Evolutionary conservation across 179 eudicot species (phyloP).

Genomic region (Heliamphora pulchella): DNA sequence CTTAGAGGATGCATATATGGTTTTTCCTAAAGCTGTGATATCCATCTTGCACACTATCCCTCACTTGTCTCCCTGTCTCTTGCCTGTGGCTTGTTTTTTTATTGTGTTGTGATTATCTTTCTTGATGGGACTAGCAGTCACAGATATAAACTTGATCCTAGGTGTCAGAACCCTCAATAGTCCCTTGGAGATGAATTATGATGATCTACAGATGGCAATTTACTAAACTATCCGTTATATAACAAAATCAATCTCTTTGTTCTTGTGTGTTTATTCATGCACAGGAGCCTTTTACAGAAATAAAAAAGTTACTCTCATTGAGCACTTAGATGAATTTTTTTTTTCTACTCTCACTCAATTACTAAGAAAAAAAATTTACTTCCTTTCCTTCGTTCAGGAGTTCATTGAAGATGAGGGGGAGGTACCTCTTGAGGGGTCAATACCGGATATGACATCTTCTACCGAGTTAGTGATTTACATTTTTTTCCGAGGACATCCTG

Average conservation of each 20-base stretch:
- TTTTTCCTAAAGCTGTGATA: not conserved
- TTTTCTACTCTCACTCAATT: no score
- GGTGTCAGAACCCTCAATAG: not conserved
- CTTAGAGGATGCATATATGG: not conserved
- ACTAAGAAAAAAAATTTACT: not conserved
- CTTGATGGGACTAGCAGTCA: slow-evolving; percentile 1
- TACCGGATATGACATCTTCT: slow-evolving; percentile 98
- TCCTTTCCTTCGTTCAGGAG: slow-evolving; percentile 43
- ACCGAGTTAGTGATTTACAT: slow-evolving; percentile 58
- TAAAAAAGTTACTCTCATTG: not conserved
- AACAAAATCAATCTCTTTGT: not conserved
- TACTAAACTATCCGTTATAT: not conserved
- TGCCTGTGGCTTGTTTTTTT: not conserved
- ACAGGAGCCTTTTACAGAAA: not conserved
- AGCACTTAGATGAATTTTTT: not conserved
- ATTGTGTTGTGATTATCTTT: not conserved
- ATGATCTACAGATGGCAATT: slow-evolving; percentile 11
- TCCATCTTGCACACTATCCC: not conserved
- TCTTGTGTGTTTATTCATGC: not conserved
- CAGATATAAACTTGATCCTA: not conserved
- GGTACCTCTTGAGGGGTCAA: slow-evolving; percentile 92
- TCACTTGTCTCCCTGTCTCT: not conserved
- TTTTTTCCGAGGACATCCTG: not conserved
- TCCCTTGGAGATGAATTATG: not conserved
- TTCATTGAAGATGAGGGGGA: slow-evolving; percentile 94